phyloP scores from a whole-genome alignment of 805 yeast genomes.

The Suhomyces prunicola region DNA sequence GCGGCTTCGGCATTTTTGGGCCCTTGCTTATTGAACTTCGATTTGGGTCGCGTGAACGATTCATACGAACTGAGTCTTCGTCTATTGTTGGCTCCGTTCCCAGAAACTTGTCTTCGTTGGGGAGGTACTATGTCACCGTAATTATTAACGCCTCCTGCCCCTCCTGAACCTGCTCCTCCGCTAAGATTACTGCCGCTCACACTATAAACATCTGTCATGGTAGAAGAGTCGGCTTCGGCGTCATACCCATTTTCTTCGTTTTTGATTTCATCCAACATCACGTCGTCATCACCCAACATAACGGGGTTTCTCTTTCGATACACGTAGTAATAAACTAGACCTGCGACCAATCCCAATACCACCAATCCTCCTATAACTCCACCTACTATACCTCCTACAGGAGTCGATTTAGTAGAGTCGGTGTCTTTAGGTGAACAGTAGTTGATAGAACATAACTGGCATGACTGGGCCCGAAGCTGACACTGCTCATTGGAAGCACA shows the following conservation, averaged over 20 bases:
- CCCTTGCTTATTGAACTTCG: conserved; percentile 30
- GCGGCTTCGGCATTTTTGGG: conserved; percentile 4
- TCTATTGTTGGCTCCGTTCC: conserved; percentile 4
- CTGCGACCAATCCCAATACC: conserved; percentile 37
- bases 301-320: conserved; percentile 33
- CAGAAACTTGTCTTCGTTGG: neutral
- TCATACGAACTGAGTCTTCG: conserved; percentile 39
- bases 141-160: neutral
- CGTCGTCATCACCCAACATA: conserved; percentile 24
- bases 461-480: conserved; percentile 52
- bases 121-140: neutral
- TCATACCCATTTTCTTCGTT: conserved; percentile 9
- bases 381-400: conserved; percentile 61
- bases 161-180: neutral
- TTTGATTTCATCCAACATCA: conserved; percentile 9
- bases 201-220: conserved; percentile 4
- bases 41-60: conserved; percentile 42
- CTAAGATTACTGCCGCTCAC: conserved; percentile 5
- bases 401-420: conserved; percentile 9
- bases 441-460: conserved; percentile 53
- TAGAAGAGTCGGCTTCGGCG: conserved; percentile 1
- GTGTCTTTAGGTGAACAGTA: conserved; percentile 25
- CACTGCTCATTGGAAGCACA: conserved; percentile 56
- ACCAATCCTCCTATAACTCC: conserved; percentile 66
- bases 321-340: conserved; percentile 33